These are phyloP conservation scores for Botrytis deweyae DNA, from an alignment of 2,329 filamentous ascomycete species.

Conservation along the genomic window DNA sequence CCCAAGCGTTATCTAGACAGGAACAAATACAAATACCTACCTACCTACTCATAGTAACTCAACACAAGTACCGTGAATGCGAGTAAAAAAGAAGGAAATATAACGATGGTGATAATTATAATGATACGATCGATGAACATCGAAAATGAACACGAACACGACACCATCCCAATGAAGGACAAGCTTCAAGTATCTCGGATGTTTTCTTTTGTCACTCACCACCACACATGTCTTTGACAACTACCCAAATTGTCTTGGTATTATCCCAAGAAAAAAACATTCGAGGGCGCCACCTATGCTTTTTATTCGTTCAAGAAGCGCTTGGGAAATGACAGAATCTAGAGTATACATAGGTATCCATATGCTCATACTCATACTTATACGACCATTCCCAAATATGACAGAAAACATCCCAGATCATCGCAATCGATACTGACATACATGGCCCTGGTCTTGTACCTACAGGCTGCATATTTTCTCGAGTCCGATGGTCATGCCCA, in stretches of 20 bases:
- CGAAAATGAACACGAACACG: conserved; percentile 2
- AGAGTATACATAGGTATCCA: not conserved
- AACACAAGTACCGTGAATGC: not conserved
- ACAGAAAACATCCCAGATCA: not conserved
- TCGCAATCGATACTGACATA: not conserved
- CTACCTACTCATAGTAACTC: not conserved
- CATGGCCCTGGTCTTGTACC: conserved; percentile 9
- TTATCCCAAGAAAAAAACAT: not conserved
- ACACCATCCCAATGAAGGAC: not conserved
- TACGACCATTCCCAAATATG: not conserved
- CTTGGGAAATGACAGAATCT: conserved; percentile 14
- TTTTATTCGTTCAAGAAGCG: conserved; percentile 7
- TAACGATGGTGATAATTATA: not conserved
- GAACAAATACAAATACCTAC: not conserved
- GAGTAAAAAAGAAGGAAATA: not conserved
- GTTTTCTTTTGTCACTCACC: conserved; percentile 10
- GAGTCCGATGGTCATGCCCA: conserved; percentile 14
- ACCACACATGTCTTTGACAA: conserved; percentile 6
- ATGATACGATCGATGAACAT: not conserved
- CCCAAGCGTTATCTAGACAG: not conserved
- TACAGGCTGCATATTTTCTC: conserved; percentile 19
- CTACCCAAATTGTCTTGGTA: conserved; percentile 2
- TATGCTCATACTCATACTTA: not conserved
- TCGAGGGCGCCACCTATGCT: not conserved
- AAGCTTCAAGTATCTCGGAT: conserved; percentile 5